A percentile compares a stretch with the other conserved stretches of the same genome.
These are phyloP conservation scores for Cruciata laevipes DNA, from an alignment of 257 asterid genomes.

Conservation along the genomic window DNA sequence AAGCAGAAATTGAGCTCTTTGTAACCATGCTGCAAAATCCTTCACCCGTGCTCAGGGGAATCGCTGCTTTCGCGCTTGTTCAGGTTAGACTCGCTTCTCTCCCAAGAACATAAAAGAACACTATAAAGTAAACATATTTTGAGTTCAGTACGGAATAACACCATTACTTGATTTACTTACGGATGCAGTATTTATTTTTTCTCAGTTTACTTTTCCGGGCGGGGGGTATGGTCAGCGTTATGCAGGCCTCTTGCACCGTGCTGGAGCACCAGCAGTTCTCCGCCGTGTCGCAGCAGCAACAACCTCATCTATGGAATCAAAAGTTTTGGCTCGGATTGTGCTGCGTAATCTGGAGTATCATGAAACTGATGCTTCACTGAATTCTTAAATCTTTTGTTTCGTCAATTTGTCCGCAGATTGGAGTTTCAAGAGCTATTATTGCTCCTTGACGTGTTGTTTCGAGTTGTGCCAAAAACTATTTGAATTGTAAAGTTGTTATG, in stretches of 20 bases:
- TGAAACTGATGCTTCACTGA: slow-evolving; percentile 25
- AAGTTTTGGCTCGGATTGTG: slow-evolving; percentile 62
- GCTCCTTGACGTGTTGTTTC: not conserved
- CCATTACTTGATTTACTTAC: not conserved
- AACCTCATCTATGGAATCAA: slow-evolving; percentile 54
- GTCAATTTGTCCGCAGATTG: not conserved
- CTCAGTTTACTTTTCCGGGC: slow-evolving; percentile 65
- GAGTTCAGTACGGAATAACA: not conserved
- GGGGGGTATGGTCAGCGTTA: slow-evolving; percentile 65
- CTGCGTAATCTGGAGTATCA: slow-evolving; percentile 67
- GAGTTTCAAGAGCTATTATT: not conserved
- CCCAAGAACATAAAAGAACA: not conserved
- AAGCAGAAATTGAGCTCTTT: slow-evolving; percentile 68
- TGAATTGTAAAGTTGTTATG: not conserved
- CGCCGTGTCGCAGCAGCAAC: slow-evolving; percentile 79
- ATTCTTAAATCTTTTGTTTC: too few species aligned
- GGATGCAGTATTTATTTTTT: not conserved
- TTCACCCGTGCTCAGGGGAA: slow-evolving; percentile 61
- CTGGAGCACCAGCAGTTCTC: slow-evolving; percentile 59
- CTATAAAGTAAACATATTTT: not conserved
- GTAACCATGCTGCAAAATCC: slow-evolving; percentile 71
- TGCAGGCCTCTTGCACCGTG: slow-evolving; percentile 51
- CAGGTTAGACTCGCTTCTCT: slow-evolving; percentile 37
- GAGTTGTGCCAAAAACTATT: not conserved
- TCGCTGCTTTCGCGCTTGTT: slow-evolving; percentile 83